phyloP scores from a whole-genome alignment of 176 grass and related monocot species.

The sorghum (Sorghum bicolor) region DNA sequence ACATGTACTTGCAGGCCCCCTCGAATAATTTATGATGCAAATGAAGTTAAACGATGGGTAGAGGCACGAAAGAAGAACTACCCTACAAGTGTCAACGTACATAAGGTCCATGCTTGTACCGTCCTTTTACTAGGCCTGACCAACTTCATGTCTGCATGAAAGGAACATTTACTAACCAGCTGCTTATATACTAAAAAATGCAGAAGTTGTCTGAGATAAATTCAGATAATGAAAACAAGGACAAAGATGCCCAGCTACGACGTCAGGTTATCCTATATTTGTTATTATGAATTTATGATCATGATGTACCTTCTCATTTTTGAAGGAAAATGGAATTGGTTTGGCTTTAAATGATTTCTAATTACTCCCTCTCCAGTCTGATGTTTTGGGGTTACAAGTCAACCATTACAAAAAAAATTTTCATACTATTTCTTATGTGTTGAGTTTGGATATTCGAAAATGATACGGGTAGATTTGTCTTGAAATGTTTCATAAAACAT shows the following conservation, averaged over 20 bases:
- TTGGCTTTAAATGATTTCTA: conserved; percentile 6
- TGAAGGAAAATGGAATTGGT: conserved; percentile 8
- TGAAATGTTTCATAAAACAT: not conserved
- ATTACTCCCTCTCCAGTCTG: not conserved
- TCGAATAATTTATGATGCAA: conserved; percentile 59
- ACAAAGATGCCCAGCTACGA: conserved; percentile 52
- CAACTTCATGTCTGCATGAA: conserved; percentile 3
- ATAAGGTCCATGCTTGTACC: conserved; percentile 53
- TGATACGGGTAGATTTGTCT: not conserved
- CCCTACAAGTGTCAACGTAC: conserved; percentile 56
- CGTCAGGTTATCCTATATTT: conserved; percentile 46
- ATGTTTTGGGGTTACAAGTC: not conserved
- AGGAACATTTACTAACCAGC: conserved; percentile 23
- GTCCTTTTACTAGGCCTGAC: not conserved
- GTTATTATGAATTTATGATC: conserved; percentile 3
- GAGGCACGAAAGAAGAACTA: conserved; percentile 86
- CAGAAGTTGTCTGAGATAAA: conserved; percentile 56
- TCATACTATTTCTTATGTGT: not conserved
- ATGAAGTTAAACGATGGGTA: conserved; percentile 84
- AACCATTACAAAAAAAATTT: not conserved
- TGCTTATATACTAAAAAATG: conserved; percentile 11
- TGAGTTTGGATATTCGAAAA: not conserved
- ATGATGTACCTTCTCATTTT: conserved; percentile 10
- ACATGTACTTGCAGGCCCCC: conserved; percentile 40
- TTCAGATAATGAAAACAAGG: conserved; percentile 37